Conservation (phyloP, 2,329 filamentous ascomycete genomes). For the Beauveria varroae region DNA sequence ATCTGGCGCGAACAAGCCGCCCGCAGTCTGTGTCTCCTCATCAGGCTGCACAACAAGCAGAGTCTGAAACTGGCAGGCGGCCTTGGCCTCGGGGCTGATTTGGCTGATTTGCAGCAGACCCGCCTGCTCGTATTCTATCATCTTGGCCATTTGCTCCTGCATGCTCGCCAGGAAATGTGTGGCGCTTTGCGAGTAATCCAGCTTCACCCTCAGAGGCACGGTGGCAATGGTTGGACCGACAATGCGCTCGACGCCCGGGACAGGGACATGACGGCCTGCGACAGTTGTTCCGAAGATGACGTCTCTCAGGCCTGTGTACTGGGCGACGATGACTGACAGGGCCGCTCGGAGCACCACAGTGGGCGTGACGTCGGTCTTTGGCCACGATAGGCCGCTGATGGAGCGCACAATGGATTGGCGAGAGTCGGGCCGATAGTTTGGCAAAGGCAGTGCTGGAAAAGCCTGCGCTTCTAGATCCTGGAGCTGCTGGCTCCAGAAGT, state of each 20-base stretch:
- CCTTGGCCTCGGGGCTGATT: conserved; percentile 5
- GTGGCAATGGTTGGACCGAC: conserved; percentile 23
- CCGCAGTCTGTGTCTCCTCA: neutral
- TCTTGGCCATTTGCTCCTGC: conserved; percentile 19
- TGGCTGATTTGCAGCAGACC: conserved; percentile 23
- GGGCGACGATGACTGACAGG: conserved; percentile 26
- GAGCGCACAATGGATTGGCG: conserved; percentile 3
- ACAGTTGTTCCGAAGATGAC: conserved; percentile 21
- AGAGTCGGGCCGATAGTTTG: conserved; percentile 4
- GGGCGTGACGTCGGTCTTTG: conserved; percentile 12
- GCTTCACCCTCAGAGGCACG: conserved; percentile 15
- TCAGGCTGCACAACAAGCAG: conserved; percentile 15
- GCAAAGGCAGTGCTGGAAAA: neutral
- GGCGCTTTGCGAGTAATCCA: conserved; percentile 9
- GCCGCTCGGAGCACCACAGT: conserved; percentile 20
- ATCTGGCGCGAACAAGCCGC: neutral
- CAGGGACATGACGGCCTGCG: conserved; percentile 20
- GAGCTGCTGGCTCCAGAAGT: neutral
- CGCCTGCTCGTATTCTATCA: conserved; percentile 22
- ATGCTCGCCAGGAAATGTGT: conserved; percentile 9
- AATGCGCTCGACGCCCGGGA: conserved; percentile 20
- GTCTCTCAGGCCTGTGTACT: conserved; percentile 28
- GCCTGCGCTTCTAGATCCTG: neutral
- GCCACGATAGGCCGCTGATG: neutral
- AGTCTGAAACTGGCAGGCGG: conserved; percentile 14